phyloP scores from a whole-genome alignment of 1,139 yeast species.

The Scheffersomyces segobiensis region DNA sequence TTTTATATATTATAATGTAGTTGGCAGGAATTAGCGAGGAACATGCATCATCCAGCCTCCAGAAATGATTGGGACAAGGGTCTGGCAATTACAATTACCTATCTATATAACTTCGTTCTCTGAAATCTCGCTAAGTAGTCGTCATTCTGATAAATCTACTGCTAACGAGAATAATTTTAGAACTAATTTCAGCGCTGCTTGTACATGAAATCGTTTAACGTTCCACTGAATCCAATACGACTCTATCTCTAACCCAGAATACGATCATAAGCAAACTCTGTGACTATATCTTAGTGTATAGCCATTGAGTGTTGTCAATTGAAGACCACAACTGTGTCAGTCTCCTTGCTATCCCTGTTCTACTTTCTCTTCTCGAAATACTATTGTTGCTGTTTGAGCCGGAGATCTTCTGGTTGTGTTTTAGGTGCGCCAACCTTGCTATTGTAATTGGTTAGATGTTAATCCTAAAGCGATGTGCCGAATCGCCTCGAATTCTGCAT shows the following conservation, averaged over 20 bases:
- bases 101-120: background rate
- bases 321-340: background rate
- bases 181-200: background rate
- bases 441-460: background rate
- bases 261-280: background rate
- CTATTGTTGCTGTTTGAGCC: background rate
- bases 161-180: background rate
- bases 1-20: too few relatives aligned
- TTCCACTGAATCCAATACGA: background rate
- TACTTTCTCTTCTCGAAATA: background rate
- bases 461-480: background rate
- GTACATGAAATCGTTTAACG: background rate
- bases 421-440: background rate
- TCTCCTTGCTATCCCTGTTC: background rate
- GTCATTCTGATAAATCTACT: background rate
- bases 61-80: background rate
- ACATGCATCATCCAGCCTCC: background rate
- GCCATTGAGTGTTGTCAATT: background rate
- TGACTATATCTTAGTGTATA: background rate
- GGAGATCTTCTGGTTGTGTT: background rate
- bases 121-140: background rate
- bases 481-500: background rate
- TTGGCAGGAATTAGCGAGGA: background rate
- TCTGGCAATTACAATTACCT: background rate
- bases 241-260: background rate